These are phyloP conservation scores for Paramecium biaurelia DNA, from an alignment of 73 alveolate species.

Conservation along the genomic window DNA sequence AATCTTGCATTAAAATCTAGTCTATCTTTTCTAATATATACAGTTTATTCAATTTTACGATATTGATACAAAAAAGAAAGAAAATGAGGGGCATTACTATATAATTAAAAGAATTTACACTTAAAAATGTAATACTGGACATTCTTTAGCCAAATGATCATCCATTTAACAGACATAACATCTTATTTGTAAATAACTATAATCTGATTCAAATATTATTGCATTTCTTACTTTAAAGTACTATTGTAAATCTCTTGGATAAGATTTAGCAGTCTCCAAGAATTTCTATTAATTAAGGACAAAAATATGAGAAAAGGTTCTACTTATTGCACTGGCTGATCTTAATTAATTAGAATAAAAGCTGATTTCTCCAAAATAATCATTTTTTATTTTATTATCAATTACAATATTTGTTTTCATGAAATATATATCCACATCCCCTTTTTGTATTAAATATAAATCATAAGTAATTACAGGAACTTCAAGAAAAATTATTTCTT, in stretches of 20 bases:
- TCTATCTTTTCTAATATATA: background rate
- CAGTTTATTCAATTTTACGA: background rate
- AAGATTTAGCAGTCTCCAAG: background rate
- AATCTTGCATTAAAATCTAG: background rate
- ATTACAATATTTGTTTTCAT: conserved; percentile 55
- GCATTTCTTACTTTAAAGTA: background rate
- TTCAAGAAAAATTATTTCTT: conserved; percentile 67
- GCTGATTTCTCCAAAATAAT: conserved; percentile 76
- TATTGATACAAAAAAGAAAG: conserved; percentile 16
- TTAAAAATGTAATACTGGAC: conserved; percentile 22
- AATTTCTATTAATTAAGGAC: background rate
- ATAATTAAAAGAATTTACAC: conserved; percentile 1
- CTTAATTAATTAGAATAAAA: conserved; percentile 63
- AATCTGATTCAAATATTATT: background rate
- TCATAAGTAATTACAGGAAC: conserved; percentile 35
- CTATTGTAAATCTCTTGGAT: background rate
- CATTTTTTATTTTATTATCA: conserved; percentile 55
- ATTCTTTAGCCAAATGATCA: conserved; percentile 24
- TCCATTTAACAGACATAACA: conserved; percentile 27
- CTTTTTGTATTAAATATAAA: conserved; percentile 65
- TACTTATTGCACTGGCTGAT: conserved; percentile 64
- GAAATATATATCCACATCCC: conserved; percentile 63
- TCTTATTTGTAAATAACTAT: background rate
- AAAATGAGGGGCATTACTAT: background rate
- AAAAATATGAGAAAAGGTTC: conserved; percentile 68